These are phyloP conservation scores for Skeletonema marinoi DNA, from an alignment of 108 stramenopile species.

Conservation along the genomic window DNA sequence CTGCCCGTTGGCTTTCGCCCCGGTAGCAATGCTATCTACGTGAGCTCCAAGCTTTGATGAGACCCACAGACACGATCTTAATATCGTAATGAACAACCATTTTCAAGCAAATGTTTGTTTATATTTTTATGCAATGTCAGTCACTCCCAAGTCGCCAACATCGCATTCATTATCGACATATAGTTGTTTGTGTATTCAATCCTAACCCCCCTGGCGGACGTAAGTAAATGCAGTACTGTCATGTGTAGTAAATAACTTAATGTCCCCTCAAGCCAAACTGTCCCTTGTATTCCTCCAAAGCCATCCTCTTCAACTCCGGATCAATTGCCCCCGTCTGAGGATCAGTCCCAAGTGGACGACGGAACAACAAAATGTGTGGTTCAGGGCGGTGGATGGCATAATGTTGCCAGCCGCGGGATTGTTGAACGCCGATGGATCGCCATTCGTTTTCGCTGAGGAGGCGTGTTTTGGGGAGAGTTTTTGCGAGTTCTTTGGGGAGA, in stretches of 20 bases:
- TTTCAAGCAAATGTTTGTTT: background rate
- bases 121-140: background rate
- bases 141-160: background rate
- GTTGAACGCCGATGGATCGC: conserved; percentile 96
- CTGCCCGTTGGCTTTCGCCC: conserved; percentile 50
- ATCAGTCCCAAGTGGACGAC: conserved; percentile 97
- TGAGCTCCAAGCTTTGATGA: conserved; percentile 34
- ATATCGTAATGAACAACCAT: background rate
- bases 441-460: conserved; percentile 96
- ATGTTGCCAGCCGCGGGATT: conserved; percentile 98
- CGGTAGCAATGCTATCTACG: conserved; percentile 58
- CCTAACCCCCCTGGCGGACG: too few species aligned
- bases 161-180: too few species aligned
- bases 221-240: background rate
- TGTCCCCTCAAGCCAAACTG: conserved; percentile 71
- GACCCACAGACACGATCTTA: background rate
- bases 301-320: conserved; percentile 79
- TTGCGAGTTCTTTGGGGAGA: conserved; percentile 96
- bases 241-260: background rate
- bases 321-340: conserved; percentile 91
- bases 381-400: conserved; percentile 99
- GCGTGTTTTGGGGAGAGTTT: conserved; percentile 92
- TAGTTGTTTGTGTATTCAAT: too few species aligned
- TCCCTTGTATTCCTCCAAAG: conserved; percentile 86
- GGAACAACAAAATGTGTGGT: conserved; percentile 98